phyloP scores from a whole-genome alignment of 1,139 yeast genomes.

The Candida freyschussii region DNA sequence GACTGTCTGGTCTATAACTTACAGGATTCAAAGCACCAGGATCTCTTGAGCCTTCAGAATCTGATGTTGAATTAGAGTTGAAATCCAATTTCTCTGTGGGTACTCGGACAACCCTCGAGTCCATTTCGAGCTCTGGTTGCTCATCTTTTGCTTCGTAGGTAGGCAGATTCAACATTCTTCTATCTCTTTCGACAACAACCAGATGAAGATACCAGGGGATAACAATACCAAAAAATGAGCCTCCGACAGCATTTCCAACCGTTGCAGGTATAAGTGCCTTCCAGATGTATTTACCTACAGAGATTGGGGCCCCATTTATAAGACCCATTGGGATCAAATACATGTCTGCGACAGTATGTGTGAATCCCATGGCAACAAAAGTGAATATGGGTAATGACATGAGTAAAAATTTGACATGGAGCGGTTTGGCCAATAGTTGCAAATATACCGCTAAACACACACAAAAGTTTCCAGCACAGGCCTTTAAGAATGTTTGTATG shows the following conservation, averaged over 20 bases:
- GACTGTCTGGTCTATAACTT: slow-evolving; percentile 15
- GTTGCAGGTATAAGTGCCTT: slow-evolving; percentile 62
- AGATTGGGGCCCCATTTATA: slow-evolving; percentile 53
- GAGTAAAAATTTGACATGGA: slow-evolving; percentile 70
- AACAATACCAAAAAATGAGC: slow-evolving; percentile 53
- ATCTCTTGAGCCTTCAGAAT: slow-evolving; percentile 7
- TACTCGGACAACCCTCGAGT: slow-evolving; percentile 66
- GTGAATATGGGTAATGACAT: slow-evolving; percentile 66
- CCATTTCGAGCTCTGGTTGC: slow-evolving; percentile 71
- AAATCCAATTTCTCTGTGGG: slow-evolving; percentile 5
- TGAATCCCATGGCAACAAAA: slow-evolving; percentile 68
- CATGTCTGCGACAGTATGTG: slow-evolving; percentile 84
- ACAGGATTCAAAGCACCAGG: slow-evolving; percentile 14
- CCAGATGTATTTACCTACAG: slow-evolving; percentile 68
- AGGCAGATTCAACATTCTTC: slow-evolving; percentile 55
- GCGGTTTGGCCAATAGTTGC: slow-evolving; percentile 72
- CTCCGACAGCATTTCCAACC: slow-evolving; percentile 70
- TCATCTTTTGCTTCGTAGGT: slow-evolving; percentile 67
- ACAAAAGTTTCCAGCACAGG: slow-evolving; percentile 70
- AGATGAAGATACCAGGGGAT: slow-evolving; percentile 69
- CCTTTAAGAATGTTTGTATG: slow-evolving; percentile 56
- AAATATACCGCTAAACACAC: slow-evolving; percentile 71
- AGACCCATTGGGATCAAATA: slow-evolving; percentile 58
- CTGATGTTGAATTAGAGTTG: too few relatives aligned
- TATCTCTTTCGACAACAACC: slow-evolving; percentile 65